A percentile compares a stretch with the other conserved stretches of the same genome.
phyloP scores from a whole-genome alignment of 2,329 filamentous ascomycete species.

The Metarhizium robertsii region DNA sequence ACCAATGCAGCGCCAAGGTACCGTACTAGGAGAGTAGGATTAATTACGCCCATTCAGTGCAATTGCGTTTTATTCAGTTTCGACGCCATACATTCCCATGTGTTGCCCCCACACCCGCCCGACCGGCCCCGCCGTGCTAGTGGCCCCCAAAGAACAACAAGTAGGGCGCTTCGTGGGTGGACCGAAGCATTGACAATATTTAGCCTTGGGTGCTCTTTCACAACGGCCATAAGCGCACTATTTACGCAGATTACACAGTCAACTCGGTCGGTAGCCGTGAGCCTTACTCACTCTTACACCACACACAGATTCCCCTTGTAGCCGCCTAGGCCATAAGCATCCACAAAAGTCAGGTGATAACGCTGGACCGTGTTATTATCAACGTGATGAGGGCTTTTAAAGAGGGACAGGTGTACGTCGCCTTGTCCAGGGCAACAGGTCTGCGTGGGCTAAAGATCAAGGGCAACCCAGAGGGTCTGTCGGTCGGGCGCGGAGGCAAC shows the following conservation, averaged over 20 bases:
- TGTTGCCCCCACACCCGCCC: no score
- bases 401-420: constrained; percentile 51
- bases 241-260: constrained; percentile 42
- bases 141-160: neutral
- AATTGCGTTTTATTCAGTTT: no score
- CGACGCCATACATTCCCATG: no score
- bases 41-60: no score
- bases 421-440: constrained; percentile 13
- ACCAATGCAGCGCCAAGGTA: no score
- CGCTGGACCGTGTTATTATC: constrained; percentile 47
- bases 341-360: constrained; percentile 56
- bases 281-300: constrained; percentile 38
- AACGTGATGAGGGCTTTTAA: constrained; percentile 43
- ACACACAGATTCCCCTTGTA: constrained; percentile 51
- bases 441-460: constrained; percentile 11
- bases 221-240: constrained; percentile 33
- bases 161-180: constrained; percentile 4
- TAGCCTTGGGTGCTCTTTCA: constrained; percentile 36
- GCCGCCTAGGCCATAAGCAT: constrained; percentile 55
- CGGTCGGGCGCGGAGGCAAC: neutral
- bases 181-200: neutral
- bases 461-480: neutral
- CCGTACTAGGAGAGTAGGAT: no score
- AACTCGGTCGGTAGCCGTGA: constrained; percentile 31
- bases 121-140: no score